Percentiles rank a stretch among this genome's conserved stretches.
These are phyloP conservation scores for Gigaspora rosea DNA, from an alignment of 192 early-diverging fungal species.

Conservation along the genomic window DNA sequence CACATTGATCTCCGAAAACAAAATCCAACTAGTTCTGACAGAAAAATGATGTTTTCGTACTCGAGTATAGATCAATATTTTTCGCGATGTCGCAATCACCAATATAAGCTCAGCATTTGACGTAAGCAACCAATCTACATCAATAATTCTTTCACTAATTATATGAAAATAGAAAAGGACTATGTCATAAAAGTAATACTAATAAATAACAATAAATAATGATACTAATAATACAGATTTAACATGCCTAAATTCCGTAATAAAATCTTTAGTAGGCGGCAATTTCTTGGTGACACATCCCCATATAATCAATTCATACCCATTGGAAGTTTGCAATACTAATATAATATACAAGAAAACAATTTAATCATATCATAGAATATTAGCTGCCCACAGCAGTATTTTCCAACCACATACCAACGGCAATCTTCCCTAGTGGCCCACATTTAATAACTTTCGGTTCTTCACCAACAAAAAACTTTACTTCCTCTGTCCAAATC, in stretches of 20 bases:
- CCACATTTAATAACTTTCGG: slow-evolving; percentile 43
- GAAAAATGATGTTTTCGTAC: slow-evolving; percentile 45
- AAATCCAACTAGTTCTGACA: slow-evolving; percentile 50
- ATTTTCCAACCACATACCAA: slow-evolving; percentile 28
- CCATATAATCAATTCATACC: slow-evolving; percentile 45
- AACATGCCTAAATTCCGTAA: slow-evolving; percentile 39
- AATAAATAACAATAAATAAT: neutral
- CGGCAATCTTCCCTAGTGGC: slow-evolving; percentile 44
- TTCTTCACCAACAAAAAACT: slow-evolving; percentile 31
- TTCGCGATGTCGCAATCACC: slow-evolving; percentile 57
- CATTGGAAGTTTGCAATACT: slow-evolving; percentile 4
- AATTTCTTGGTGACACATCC: slow-evolving; percentile 47
- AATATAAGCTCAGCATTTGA: slow-evolving; percentile 74
- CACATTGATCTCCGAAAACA: slow-evolving; percentile 57
- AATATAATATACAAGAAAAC: neutral
- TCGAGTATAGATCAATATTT: slow-evolving; percentile 64
- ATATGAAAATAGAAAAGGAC: neutral
- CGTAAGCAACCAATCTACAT: slow-evolving; percentile 73
- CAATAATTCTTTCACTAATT: slow-evolving; percentile 52
- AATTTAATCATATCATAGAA: neutral
- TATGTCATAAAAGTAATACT: neutral
- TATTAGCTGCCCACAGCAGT: neutral
- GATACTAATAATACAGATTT: neutral
- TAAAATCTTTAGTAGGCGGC: slow-evolving; percentile 48
- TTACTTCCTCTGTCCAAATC: slow-evolving; percentile 34